A percentile compares a stretch with the other conserved stretches of the same genome.
phyloP scores from a whole-genome alignment of 2,329 filamentous ascomycete species.

The Alternaria novae-zelandiae region DNA sequence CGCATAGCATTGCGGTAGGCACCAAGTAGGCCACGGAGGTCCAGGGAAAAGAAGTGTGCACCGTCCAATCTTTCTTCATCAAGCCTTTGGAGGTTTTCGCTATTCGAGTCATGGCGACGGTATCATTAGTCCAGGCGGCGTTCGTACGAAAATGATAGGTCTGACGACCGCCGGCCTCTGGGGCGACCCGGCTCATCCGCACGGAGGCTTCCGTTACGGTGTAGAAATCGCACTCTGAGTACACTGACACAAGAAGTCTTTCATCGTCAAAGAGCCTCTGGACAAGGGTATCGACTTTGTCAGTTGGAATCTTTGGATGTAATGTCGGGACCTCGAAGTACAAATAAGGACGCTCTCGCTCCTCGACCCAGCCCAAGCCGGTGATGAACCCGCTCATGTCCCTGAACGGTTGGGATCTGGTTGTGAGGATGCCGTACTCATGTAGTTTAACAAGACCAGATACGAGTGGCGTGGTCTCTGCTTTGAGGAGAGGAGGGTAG shows the following conservation, averaged over 20 bases:
- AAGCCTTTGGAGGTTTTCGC: background rate
- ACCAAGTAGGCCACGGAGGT: too few relatives aligned
- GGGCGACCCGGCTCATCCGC: too few relatives aligned
- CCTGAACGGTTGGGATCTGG: background rate
- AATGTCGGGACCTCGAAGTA: background rate
- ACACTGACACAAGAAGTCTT: accelerated
- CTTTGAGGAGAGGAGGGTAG: background rate
- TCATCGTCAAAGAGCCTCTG: background rate
- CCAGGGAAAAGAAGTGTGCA: too few relatives aligned
- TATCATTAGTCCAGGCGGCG: background rate
- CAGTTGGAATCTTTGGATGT: accelerated
- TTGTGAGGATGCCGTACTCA: background rate
- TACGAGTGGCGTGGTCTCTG: accelerated
- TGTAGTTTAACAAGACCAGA: accelerated
- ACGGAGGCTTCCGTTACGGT: too few relatives aligned
- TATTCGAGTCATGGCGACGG: background rate
- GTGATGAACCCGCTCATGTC: too few relatives aligned
- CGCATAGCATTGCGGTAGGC: too few relatives aligned
- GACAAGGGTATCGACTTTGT: background rate
- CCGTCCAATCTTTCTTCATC: too few relatives aligned
- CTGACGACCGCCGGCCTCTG: too few relatives aligned
- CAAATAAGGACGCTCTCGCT: background rate
- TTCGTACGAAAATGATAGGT: background rate
- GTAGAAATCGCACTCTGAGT: background rate
- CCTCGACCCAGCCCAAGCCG: too few relatives aligned